Evolutionary conservation across 2,329 filamentous ascomycete species (phyloP).

Genomic region (Aureobasidium sp.): DNA sequence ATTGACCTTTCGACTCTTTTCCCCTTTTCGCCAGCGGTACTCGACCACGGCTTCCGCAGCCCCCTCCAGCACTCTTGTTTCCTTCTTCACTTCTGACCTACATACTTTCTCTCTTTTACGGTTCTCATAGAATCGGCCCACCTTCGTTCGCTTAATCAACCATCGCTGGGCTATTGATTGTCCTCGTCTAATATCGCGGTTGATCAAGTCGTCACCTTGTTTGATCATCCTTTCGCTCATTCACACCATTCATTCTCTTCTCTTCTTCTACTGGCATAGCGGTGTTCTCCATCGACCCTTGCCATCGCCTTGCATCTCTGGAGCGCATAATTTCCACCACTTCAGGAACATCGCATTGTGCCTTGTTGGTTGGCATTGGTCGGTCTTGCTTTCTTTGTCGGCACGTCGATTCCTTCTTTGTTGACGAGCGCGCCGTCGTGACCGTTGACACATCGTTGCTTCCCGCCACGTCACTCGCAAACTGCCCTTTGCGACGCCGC

Average conservation of each 20-base stretch:
- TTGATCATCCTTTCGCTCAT: conserved; percentile 10
- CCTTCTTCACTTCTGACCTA: neutral
- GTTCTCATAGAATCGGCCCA: neutral
- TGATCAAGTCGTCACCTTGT: conserved; percentile 7
- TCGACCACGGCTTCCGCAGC: conserved; percentile 2
- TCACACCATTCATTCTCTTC: neutral
- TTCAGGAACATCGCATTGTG: neutral
- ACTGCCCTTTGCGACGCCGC: neutral
- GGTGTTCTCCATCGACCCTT: neutral
- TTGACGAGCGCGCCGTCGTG: conserved; percentile 3
- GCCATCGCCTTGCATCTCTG: neutral
- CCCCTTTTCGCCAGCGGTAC: neutral
- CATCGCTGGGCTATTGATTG: neutral
- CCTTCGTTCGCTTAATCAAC: conserved; percentile 8
- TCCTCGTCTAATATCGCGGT: conserved; percentile 8
- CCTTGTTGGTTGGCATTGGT: conserved; percentile 1
- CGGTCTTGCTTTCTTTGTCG: conserved; percentile 4
- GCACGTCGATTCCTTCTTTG: conserved; percentile 9
- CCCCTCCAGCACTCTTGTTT: conserved; percentile 3
- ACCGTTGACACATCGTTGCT: conserved; percentile 11
- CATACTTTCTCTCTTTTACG: conserved; percentile 9
- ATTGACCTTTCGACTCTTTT: neutral
- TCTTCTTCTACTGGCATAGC: neutral
- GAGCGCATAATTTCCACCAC: conserved; percentile 4
- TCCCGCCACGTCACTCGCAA: conserved; percentile 10